Base-by-base conservation (phyloP, 192 early-diverging fungal species). In the Coemansia sp. region DNA sequence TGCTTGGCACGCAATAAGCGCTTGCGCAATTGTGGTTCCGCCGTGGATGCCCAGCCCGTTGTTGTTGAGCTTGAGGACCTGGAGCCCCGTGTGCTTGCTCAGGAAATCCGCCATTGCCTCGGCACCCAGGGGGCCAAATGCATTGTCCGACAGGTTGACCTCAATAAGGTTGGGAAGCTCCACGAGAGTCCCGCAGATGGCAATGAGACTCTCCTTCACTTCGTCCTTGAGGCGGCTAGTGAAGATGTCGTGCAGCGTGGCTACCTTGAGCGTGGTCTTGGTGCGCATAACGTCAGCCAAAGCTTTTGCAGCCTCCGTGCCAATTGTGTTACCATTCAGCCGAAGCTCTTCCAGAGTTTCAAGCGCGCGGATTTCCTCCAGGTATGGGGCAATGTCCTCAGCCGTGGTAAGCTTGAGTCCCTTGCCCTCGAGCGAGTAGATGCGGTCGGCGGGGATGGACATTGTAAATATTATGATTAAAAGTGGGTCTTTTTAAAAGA, bases 71-170 rank as follows among this genome's bases (percentile, higher is more conserved):
- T 87, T 88, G n/a, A 99, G 85, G 23, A 88, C 85, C 63, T 94
- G 87, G 28, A 99, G 85, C 39, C 86, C 84, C 21, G 87, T 84
- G 71, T 92, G 94, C 66, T 91, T 88, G 70, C 85, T 88, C 48
- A 97, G 77, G 55, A 99, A 93, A 33, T 89, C 84, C 18, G 92
- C 82, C 82, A 99, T 85, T 6, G 95, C 93, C 39, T 88, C 84
- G 29, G 95, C 94, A 30, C 97, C 97, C 37, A 90, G 88, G 15
- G 96, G 95, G 20, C 96, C 96, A 83, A 99, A 99, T n/a, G 96
- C 96, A 67, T 99, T 99, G 77, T 99, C 95, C 9, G 87, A 92
- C 21, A 95, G 71, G 77, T 94, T 90, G 26, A 94, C 82, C 73
- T 95, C 91, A n/a, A 88, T 78, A 20, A 96, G 85, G 52, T 87